Base-by-base conservation (phyloP, 148 eudicot species). In the Pouteria glomerata region DNA sequence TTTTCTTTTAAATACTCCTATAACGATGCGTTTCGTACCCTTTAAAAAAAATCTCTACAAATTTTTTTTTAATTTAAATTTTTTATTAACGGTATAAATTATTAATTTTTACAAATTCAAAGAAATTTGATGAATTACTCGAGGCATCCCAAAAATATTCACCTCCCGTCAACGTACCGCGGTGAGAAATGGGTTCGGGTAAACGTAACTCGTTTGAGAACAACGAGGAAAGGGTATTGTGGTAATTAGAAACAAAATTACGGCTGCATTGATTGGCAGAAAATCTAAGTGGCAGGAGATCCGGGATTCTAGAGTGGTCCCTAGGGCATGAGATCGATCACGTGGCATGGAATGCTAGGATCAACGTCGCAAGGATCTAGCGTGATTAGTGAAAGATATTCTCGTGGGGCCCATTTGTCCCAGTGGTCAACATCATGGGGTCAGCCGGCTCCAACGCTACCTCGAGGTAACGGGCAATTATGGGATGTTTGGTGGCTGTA, bases 301-400 rank as follows among this genome's bases (percentile, higher is more conserved):
- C 65, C 65, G 65, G 64, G 15, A 39, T 37, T 63, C 10, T n/a
- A n/a, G 47, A 48, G 68, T 63, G 68, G 68, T 63, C 68, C 68
- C 33, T 26, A 34, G 37, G 26, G 66, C n/a, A 30, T 19, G 34
- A 62, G 66, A 24, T 18, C 48, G 66, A 23, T 62, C 47, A 62
- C 47, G 66, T 62, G 66, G 29, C 66, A 23, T 6, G 0, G 34
- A 34, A 60, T 60, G 15, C 33, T 34, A 12, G 44, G 39, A 2
- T n/a, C 7, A 33, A 31, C 64, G 11, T 60, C 13, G 45, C 66
- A 39, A 63, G 68, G 68, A 42, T 63, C 68, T 24, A 41, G 68
- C 15, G 68, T 11, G 68, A 47, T n/a, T n/a, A n/a, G n/a, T n/a
- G n/a, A n/a, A 63, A 63, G 68, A 63, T 41, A 39, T 41, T 42